Conservation (phyloP, 257 asterid genomes). For the Scutellaria galericulata region DNA sequence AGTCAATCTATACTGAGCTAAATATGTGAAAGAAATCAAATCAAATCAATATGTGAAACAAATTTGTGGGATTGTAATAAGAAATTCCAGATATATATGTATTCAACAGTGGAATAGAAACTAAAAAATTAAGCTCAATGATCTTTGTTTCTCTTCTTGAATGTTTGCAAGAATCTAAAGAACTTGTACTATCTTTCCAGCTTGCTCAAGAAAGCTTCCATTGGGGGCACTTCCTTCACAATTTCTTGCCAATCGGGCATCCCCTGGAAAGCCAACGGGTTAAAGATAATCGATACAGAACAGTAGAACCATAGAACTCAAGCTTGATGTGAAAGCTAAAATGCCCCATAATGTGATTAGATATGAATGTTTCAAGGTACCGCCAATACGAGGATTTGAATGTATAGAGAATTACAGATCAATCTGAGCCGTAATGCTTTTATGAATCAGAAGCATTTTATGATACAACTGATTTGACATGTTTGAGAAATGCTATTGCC, state of each 20-base stretch:
- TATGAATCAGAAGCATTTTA: neutral
- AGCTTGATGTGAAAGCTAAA: neutral
- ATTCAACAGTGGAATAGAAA: constrained; percentile 9
- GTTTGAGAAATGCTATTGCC: neutral
- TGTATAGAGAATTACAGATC: neutral
- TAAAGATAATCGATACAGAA: neutral
- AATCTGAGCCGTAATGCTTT: neutral
- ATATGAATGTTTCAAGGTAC: constrained; percentile 4
- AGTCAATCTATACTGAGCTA: neutral
- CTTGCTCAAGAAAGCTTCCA: constrained; percentile 92
- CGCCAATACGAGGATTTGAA: too few relatives aligned
- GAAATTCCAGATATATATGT: neutral
- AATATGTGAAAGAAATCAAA: neutral
- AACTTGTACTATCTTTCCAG: constrained; percentile 66
- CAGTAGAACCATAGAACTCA: too few relatives aligned
- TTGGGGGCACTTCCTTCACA: constrained; percentile 80
- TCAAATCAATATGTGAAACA: neutral
- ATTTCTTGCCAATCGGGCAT: constrained; percentile 98
- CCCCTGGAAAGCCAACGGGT: constrained; percentile 57
- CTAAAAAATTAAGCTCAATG: neutral
- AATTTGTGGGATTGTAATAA: neutral
- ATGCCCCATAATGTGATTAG: constrained; percentile 13
- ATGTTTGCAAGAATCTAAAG: neutral
- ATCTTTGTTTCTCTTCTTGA: neutral
- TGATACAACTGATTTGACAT: neutral